Percentiles rank a stretch among this genome's conserved stretches.
Evolutionary conservation across 768 basidiomycete genomes (phyloP).

Genomic region (Podaxis sp.): DNA sequence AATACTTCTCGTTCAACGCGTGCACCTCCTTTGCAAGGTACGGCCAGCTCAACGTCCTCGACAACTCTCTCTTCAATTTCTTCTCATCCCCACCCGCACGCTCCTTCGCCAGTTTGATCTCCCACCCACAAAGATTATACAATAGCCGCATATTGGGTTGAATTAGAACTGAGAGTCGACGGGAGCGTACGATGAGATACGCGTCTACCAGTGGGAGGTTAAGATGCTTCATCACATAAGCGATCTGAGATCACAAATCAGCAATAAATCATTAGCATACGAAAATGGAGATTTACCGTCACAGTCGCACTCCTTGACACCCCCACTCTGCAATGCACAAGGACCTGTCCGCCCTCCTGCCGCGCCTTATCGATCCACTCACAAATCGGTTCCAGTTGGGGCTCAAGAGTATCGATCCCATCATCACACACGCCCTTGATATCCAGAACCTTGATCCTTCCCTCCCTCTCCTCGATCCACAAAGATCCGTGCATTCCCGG

Average conservation of each 20-base stretch:
- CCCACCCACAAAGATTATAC: slow-evolving; percentile 95
- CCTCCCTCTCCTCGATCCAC: slow-evolving; percentile 87
- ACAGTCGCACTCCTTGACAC: slow-evolving; percentile 94
- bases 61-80: slow-evolving; percentile 56
- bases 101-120: slow-evolving; percentile 84
- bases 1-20: slow-evolving; percentile 82
- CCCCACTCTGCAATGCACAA: slow-evolving; percentile 99
- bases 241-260: slow-evolving; percentile 53
- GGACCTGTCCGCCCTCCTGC: slow-evolving; percentile 78
- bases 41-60: slow-evolving; percentile 77
- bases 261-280: background rate
- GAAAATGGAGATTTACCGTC: slow-evolving; percentile 52
- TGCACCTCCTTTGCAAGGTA: slow-evolving; percentile 85
- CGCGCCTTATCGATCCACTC: slow-evolving; percentile 92
- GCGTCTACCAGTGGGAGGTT: slow-evolving; percentile 86
- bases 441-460: slow-evolving; percentile 87
- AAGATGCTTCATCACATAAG: slow-evolving; percentile 95
- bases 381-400: slow-evolving; percentile 84
- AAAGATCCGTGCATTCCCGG: slow-evolving; percentile 66
- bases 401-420: slow-evolving; percentile 92
- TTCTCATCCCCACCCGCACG: slow-evolving; percentile 54
- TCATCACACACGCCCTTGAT: slow-evolving; percentile 94
- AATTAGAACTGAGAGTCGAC: slow-evolving; percentile 85
- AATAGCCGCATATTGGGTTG: slow-evolving; percentile 96
- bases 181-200: slow-evolving; percentile 88